Base-by-base conservation (phyloP, 2,329 filamentous ascomycete genomes). In the Colletotrichum sidae region DNA sequence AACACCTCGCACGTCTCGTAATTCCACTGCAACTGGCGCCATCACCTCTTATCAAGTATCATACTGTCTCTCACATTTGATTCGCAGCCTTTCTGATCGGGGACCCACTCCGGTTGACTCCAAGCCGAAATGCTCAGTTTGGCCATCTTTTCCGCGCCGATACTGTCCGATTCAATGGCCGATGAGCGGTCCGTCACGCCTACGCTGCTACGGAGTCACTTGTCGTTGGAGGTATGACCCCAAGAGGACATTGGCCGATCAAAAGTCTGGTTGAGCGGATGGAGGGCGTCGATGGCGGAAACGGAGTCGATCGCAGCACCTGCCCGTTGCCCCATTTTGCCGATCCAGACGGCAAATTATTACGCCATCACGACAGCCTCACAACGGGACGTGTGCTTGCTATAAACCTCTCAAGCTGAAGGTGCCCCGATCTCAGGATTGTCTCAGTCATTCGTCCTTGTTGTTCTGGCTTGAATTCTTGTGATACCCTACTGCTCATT, bases 21-120 rank as follows among this genome's bases (percentile, higher is more conserved):
- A 62, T 62, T 17, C 25, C 46, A 51, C 46, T 42, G n/a, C 49
- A 34, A 37, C 39, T 49, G 12, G 38, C 34, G n/a, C 38, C 45
- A 53, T 49, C 15, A 49, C 35, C 15, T 11, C 47, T 65, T 65
- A 62, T 65, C 62, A 62, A 49, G 62, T 65, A 65, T 53, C 47
- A 33, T 41, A 8, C 52, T 39, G 25, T 37, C 10, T 4, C 12
- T 13, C 17, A 11, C 4, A 12, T 39, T 11, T 25, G 15, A 65
- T 62, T 65, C 47, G 62, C 33, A 47, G 15, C 15, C 10, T 17
- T 11, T 6, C 25, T 56, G 62, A 62, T 65, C 62, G 62, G 62
- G 52, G 58, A 65, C 62, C 62, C 62, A 65, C 58, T 45, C 62
- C 62, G 62, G 12, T 9, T n/a, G 25, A 13, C 10, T 8, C 34